These are phyloP conservation scores for Apiotrichum laibachii DNA, from an alignment of 1,284 basidiomycete species.

Conservation along the genomic window DNA sequence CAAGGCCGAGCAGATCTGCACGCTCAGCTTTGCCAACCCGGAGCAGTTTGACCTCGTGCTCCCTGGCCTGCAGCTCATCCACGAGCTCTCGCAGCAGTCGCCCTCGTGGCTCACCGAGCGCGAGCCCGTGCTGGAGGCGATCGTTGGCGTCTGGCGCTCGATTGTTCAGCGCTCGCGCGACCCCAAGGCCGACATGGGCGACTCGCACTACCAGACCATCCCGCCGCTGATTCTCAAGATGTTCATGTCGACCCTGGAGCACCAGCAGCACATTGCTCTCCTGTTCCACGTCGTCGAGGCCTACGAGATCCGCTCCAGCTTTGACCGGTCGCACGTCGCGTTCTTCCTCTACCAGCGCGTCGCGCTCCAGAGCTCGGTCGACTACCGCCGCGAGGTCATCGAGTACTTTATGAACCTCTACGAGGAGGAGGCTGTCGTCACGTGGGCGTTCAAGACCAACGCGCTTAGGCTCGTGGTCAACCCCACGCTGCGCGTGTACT, in stretches of 20 bases:
- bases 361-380: conserved; percentile 58
- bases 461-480: conserved; percentile 86
- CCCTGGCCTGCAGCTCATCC: conserved; percentile 71
- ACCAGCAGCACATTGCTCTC: conserved; percentile 75
- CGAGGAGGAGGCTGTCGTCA: conserved; percentile 60
- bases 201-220: conserved; percentile 60
- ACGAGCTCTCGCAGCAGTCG: conserved; percentile 68
- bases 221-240: conserved; percentile 70
- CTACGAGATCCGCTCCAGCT: conserved; percentile 75
- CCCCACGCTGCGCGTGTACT: conserved; percentile 79
- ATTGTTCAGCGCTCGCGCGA: conserved; percentile 43
- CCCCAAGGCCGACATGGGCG: conserved; percentile 47
- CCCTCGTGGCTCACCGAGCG: conserved; percentile 57
- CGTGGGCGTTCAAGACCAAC: conserved; percentile 78
- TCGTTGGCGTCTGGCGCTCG: conserved; percentile 70
- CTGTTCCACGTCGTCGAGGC: conserved; percentile 83
- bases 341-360: conserved; percentile 88
- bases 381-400: conserved; percentile 77
- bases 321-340: conserved; percentile 77
- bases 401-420: conserved; percentile 84
- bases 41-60: conserved; percentile 60
- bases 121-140: conserved; percentile 64
- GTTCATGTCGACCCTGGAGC: conserved; percentile 63
- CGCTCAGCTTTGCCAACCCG: conserved; percentile 58
- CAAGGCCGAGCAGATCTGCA: conserved; percentile 63